Evolutionary conservation across 768 basidiomycete species (phyloP), one percentile per base, ranked within the genome.

Genomic region (Kwoniella sp.): DNA sequence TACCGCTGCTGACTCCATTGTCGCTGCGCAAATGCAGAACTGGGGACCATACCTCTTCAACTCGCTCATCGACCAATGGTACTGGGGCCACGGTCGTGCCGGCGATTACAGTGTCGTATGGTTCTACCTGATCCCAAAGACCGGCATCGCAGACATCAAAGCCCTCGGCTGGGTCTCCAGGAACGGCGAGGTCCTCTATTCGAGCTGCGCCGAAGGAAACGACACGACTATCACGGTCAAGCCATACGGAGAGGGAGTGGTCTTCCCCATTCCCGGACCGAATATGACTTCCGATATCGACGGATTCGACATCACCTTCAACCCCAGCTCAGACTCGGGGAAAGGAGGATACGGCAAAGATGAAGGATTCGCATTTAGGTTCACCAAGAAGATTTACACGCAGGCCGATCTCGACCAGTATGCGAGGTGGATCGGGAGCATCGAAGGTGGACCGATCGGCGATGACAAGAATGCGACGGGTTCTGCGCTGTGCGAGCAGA

Each of bases 21-120:
- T 37, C 34, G 13, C 5, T 13, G 13, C 13, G 13, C 5, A 5
- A 37, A 7, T 17, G 25, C 13, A 61, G 60, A 61, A 61, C n/a
- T 61, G 60, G 60, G 60, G 60, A 17, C 60, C 60, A 22, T 50
- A 53, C 2, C 23, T n/a, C 38, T 61, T 54, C 41, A n/a, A 2
- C 0, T 17, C 29, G n/a, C 12, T 53, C 20, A 23, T 61, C 23
- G n/a, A 61, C 22, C 48, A 61, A 26, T 61, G 60, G 60, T 61
- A 61, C n/a, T 61, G 60, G 60, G 60, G 60, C 23, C 60, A 61
- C 28, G 60, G 52, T 0, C 23, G 60, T n/a, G 60, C 52, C 22
- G 38, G 60, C 2, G 26, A 28, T 9, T 61, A 54, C 30, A 51
- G 47, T 13, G 30, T 61, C 29, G 60, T 61, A 25, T 61, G 60